Conservation (phyloP, 345 rosid genomes). For the Lepidium aucheri region DNA sequence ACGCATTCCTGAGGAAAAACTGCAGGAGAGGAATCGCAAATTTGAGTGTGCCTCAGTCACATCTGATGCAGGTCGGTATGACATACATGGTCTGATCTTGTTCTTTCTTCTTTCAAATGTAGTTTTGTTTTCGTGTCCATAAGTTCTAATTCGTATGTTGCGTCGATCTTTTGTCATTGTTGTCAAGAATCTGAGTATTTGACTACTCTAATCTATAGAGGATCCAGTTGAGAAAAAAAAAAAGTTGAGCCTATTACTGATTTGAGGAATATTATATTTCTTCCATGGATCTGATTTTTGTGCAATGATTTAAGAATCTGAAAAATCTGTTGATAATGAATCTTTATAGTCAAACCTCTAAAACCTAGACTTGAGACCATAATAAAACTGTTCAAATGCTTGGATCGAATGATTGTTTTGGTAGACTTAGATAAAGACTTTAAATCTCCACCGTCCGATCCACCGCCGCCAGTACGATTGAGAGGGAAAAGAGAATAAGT, state of each 20-base stretch:
- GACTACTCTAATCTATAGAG: constrained; percentile 12
- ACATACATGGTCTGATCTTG: constrained; percentile 80
- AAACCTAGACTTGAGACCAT: not conserved
- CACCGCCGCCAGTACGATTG: not conserved
- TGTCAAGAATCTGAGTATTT: constrained; percentile 19
- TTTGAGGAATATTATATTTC: not conserved
- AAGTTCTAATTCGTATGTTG: not conserved
- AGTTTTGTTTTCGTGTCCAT: constrained; percentile 10
- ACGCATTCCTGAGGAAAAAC: constrained; percentile 89
- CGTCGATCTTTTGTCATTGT: constrained; percentile 6
- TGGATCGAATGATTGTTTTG: not conserved
- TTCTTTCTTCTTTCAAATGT: not conserved
- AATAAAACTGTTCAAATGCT: not conserved
- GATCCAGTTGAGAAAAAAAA: not conserved
- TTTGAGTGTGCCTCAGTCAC: constrained; percentile 86
- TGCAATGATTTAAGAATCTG: not conserved
- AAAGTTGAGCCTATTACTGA: not conserved
- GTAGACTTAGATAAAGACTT: not conserved
- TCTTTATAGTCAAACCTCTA: not conserved
- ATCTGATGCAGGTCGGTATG: constrained; percentile 98
- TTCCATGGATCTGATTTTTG: not conserved
- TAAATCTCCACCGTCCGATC: constrained; percentile 15
- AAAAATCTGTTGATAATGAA: not conserved
- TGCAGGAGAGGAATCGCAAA: constrained; percentile 93
- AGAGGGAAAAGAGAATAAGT: constrained; percentile 2